Evolutionary conservation across 2,329 filamentous ascomycete genomes (phyloP), one percentile per base, ranked within the genome.

Genomic region (Ceratocystis variospora): DNA sequence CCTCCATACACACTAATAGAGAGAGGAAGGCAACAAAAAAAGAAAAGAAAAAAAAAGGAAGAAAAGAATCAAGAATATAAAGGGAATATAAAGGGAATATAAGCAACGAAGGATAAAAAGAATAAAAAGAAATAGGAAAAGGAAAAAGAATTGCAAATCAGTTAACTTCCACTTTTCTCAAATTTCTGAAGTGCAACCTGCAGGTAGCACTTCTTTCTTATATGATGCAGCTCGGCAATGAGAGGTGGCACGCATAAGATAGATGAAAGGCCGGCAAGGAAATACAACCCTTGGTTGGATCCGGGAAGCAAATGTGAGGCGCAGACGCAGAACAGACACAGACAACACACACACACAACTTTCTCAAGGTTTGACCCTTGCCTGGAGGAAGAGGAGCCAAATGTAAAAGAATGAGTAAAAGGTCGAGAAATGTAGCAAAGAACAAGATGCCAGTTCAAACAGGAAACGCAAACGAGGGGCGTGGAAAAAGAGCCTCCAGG

Each of bases 361-460:
- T n/a, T 25, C 17, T 28, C 41, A 31, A 28, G n/a, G 41, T 59
- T 65, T 37, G 28, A 66, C 65, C 62, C 48, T 63, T 62, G 31
- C 65, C 41, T 48, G 12, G 57, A 59, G 37, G 37, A 41, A 41
- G 37, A 41, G 37, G 37, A 41, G 15, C 37, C 19, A 45, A 33
- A 12, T 22, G 55, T 17, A 66, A 46, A 55, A 53, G 44, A 59
- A 37, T 28, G 55, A 37, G 55, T 59, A 59, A 37, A 31, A 66
- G 44, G 28, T 12, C 53, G 63, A 65, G 48, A 33, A 41, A 48
- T 31, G 25, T 61, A n/a, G 31, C 45, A 61, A 46, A 55, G 22
- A 55, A 15, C 37, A 25, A 61, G 45, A 33, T 31, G 48, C 28
- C 46, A 15, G 53, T 28, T 46, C n/a, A 41, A 33, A 31, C 37